Evolutionary conservation across 169 alveolate genomes (phyloP).

Genomic region (Plasmodium knowlesi): DNA sequence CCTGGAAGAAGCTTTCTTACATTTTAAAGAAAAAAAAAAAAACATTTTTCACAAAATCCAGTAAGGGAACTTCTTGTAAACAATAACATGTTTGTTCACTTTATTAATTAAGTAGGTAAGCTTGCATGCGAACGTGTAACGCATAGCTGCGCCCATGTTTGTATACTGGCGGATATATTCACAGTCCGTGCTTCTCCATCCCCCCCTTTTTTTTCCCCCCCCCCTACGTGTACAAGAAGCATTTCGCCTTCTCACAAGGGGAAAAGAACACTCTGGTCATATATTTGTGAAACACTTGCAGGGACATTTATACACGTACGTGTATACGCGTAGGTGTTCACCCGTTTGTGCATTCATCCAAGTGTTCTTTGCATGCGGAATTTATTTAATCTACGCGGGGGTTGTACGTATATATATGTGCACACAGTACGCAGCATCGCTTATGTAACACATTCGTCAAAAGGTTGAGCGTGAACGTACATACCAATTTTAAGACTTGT

Average conservation of each 20-base stretch:
- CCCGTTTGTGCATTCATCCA: neutral
- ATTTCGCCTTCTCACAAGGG: neutral
- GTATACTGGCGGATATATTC: neutral
- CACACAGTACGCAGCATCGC: neutral
- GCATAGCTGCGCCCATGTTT: neutral
- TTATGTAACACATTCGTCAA: neutral
- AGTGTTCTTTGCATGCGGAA: neutral
- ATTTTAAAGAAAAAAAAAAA: neutral
- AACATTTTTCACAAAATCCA: neutral
- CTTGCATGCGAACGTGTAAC: neutral
- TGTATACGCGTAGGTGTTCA: no score
- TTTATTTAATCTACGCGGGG: neutral
- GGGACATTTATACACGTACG: neutral
- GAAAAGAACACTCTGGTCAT: neutral
- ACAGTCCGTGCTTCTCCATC: neutral
- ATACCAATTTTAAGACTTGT: neutral
- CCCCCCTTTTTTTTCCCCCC: neutral
- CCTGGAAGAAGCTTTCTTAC: neutral
- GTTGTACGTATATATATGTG: neutral
- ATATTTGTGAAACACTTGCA: neutral
- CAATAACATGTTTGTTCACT: neutral
- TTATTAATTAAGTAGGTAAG: neutral
- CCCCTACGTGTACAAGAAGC: neutral
- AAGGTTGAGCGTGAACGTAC: neutral
- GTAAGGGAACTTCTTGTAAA: neutral